Base-by-base conservation (phyloP, 106 monocot species). In the Platanthera guangdongensis region DNA sequence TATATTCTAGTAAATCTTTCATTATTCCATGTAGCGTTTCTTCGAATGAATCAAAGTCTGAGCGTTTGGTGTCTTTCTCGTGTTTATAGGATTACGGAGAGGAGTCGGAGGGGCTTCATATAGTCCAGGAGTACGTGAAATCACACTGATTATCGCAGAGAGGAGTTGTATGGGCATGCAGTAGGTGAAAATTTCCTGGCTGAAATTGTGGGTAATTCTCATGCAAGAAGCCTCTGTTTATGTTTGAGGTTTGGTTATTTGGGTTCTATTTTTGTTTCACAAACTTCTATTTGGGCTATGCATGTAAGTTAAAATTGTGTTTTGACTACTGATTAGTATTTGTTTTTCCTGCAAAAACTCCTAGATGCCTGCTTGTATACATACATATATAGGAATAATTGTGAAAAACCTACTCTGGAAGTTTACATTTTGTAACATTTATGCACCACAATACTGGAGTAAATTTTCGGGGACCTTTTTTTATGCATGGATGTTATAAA, bases 101-200 rank as follows among this genome's bases (percentile, higher is more conserved):
- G 47, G 82, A 77, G 12, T 82, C 81, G 2, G 81, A 81, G 71
- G 81, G 81, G 2, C 81, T 81, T 62, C 68, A 81, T 62, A 76
- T 81, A 11, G 76, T 81, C 14, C 81, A 76, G 50, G 60, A 70
- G 53, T 76, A 81, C 51, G 76, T 81, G 76, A 81, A 81, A 76
- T 65, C 81, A 50, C 73, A 80, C 57, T 80, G 62, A 79, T 39
- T 69, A 14, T 47, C 25, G 25, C 0, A 25, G 25, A 25, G 25
- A 25, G 25, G 25, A 25, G 25, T 25, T 0, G 0, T 25, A 25
- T 25, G 25, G 25, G 0, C 30, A 65, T 65, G 10, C 16, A 30
- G 4, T 7, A 30, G 30, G 22, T 32, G 65, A 39, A 67, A 30
- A 30, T 67, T 39, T 45, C 39, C 0, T 39, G 39, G 6, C 32